Base-by-base conservation (phyloP, 805 yeast genomes). In the Debaryomyces castellii region DNA sequence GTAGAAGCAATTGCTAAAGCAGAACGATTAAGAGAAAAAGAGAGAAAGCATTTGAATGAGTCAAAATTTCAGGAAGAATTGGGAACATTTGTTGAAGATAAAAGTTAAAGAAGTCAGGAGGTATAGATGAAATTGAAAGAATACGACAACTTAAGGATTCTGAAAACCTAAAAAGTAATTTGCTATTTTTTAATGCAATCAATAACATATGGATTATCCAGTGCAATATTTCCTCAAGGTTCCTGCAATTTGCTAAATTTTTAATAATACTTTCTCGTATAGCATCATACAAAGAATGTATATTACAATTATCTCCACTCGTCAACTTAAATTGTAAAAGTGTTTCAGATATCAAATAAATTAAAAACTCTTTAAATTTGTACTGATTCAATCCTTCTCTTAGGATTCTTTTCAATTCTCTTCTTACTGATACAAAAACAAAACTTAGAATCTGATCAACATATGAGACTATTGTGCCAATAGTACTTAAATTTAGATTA, bases 1-100 rank as follows among this genome's bases (percentile, higher is more conserved):
- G 73, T 89, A 1, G 96, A 87, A 53, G 99, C 99, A 0, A 87
- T 94, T 28, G 86, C 82, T 54, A 83, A 81, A 48, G 96, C 97
- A 0, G 97, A 92, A 57, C 82, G 82, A 57, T 59, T 89, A 21
- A 76, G 97, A 57, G 82, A 82, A 55, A 81, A 77, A 52, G 96
- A 89, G 58, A 77, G 78, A 46, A 83, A 77, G 47, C 66, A 82
- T 51, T 67, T 80, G 49, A 66, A 70, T 38, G 60, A 69, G 20
- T 85, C 81, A 51, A 85, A 83, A 44, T 92, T 92, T 58, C 88
- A 86, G 60, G 90, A 87, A 48, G 98, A 92, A 60, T 69, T 92
- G 5, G 94, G 84, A 1, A 85, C 80, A 17, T 92, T 89, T 72
- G 96, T 92, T 6, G 91, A 76, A 5, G 92, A 83, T 36, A 76